Percentiles rank a stretch among this genome's conserved stretches.
Conservation (phyloP, 106 monocot genomes). For the Platanthera zijinensis region DNA sequence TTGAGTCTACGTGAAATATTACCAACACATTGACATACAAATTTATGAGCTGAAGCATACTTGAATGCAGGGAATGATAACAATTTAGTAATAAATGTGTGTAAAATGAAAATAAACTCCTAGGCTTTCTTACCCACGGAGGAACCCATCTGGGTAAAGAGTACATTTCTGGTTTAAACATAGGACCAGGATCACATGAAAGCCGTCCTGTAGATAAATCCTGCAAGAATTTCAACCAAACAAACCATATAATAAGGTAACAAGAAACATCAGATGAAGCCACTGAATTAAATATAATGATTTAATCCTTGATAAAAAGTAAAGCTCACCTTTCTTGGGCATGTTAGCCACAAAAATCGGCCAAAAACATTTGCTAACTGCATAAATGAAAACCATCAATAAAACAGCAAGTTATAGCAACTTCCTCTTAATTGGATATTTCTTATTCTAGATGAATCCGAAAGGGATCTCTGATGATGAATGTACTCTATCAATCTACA, state of each 20-base stretch:
- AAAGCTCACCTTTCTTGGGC: constrained; percentile 79
- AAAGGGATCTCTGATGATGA: neutral
- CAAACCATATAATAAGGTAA: neutral
- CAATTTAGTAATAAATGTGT: neutral
- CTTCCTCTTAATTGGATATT: neutral
- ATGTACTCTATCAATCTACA: neutral
- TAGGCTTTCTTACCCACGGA: constrained; percentile 45
- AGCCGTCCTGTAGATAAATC: constrained; percentile 99
- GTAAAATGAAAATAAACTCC: constrained; percentile 3
- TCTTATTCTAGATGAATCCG: neutral
- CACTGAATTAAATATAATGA: neutral
- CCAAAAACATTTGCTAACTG: constrained; percentile 92
- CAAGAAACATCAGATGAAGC: neutral
- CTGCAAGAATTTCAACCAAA: constrained; percentile 28
- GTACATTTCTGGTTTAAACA: constrained; percentile 74
- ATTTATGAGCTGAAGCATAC: neutral
- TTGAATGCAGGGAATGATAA: neutral
- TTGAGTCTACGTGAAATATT: neutral
- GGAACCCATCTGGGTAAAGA: constrained; percentile 44
- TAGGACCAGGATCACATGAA: constrained; percentile 82
- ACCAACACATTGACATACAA: neutral
- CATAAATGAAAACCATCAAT: constrained; percentile 5
- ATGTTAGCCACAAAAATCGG: constrained; percentile 85
- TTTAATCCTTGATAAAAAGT: neutral
- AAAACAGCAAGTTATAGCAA: neutral